Evolutionary conservation across 106 monocot species (phyloP).

Genomic region (Allium sativum): DNA sequence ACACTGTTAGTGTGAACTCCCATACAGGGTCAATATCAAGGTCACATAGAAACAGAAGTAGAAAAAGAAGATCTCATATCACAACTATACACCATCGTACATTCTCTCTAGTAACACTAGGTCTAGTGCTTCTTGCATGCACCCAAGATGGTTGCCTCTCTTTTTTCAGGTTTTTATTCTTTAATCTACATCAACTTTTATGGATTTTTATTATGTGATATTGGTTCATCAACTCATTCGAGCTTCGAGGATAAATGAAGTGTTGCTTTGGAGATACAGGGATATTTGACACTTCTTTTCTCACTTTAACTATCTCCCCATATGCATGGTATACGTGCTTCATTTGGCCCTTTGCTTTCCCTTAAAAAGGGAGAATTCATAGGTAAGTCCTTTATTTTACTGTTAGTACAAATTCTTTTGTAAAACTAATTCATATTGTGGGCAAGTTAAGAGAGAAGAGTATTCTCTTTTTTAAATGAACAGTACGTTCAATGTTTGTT

Average conservation of each 20-base stretch:
- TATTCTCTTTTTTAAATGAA: too few relatives aligned
- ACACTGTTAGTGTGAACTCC: constrained; percentile 68
- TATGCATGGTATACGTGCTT: constrained; percentile 59
- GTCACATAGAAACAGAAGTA: constrained; percentile 69
- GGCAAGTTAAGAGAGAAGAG: too few relatives aligned
- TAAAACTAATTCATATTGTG: too few relatives aligned
- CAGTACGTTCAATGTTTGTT: too few relatives aligned
- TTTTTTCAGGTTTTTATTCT: constrained; percentile 65
- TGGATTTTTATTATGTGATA: too few relatives aligned
- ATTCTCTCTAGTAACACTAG: constrained; percentile 67
- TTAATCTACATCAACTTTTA: too few relatives aligned
- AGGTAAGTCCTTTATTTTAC: constrained; percentile 29
- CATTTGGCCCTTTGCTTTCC: constrained; percentile 92
- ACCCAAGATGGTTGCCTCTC: constrained; percentile 81
- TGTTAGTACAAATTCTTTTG: neutral
- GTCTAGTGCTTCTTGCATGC: constrained; percentile 85
- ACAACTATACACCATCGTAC: constrained; percentile 88
- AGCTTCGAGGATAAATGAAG: constrained; percentile 20
- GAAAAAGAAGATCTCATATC: constrained; percentile 51
- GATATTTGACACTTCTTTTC: constrained; percentile 78
- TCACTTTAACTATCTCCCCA: constrained; percentile 78
- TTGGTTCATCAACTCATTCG: neutral
- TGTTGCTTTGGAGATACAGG: constrained; percentile 70
- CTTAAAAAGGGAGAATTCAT: constrained; percentile 97
- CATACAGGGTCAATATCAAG: constrained; percentile 88